These are phyloP conservation scores for Boletellus ananas DNA, from an alignment of 768 basidiomycete genomes.

Conservation along the genomic window DNA sequence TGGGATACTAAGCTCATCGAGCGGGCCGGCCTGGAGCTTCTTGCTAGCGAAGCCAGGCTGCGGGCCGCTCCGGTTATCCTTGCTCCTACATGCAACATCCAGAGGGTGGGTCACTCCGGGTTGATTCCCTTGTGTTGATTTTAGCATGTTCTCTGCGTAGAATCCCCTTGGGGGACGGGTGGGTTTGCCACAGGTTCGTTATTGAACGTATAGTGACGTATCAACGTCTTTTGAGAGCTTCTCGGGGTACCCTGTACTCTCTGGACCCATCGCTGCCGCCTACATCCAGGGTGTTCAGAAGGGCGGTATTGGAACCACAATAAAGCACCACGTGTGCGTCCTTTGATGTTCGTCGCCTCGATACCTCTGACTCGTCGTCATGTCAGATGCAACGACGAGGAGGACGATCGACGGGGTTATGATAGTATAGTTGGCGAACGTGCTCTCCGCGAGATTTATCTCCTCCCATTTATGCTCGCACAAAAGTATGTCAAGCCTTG, in stretches of 20 bases:
- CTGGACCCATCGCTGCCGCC: constrained; percentile 64
- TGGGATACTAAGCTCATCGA: constrained; percentile 66
- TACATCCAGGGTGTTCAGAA: constrained; percentile 75
- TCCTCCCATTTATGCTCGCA: constrained; percentile 58
- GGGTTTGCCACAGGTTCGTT: constrained; percentile 9
- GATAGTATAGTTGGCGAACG: constrained; percentile 47
- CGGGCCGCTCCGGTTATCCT: constrained; percentile 65
- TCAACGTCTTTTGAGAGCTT: constrained; percentile 69
- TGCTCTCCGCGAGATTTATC: constrained; percentile 54
- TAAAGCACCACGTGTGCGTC: constrained; percentile 79
- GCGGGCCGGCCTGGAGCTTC: constrained; percentile 56
- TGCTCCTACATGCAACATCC: constrained; percentile 85
- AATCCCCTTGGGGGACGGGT: constrained; percentile 71
- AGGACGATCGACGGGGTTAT: constrained; percentile 67
- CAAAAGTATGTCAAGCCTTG: constrained; percentile 49
- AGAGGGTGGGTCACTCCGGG: constrained; percentile 52
- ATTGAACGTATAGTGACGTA: constrained; percentile 7
- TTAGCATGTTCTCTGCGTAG: constrained; percentile 27
- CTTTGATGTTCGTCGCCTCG: not conserved
- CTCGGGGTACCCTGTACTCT: constrained; percentile 74
- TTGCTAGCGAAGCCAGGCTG: constrained; percentile 70
- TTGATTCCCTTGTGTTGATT: not conserved
- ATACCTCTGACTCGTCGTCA: not conserved
- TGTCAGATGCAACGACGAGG: constrained; percentile 79
- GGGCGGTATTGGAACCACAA: constrained; percentile 71